Percentiles rank a stretch among this genome's conserved stretches.
Evolutionary conservation across 495 filamentous ascomycete genomes (phyloP).

Genomic region (Cercophora sp.): DNA sequence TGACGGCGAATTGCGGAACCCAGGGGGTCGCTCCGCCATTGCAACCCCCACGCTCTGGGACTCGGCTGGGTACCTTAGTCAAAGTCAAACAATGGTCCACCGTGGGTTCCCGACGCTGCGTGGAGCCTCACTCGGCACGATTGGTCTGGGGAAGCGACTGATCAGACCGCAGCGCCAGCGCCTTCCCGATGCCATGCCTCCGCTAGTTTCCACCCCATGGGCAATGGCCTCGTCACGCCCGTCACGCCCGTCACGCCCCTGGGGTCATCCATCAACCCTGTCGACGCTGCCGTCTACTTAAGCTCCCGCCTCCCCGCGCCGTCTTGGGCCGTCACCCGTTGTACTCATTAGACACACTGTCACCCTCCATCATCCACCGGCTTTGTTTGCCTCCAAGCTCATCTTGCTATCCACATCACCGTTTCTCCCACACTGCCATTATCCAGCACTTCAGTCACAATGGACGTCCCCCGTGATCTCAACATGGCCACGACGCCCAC

Average conservation of each 20-base stretch:
- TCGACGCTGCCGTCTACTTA: conserved; percentile 4
- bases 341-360: not conserved
- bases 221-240: too few species aligned
- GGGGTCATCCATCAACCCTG: not conserved
- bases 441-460: not conserved
- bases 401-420: not conserved
- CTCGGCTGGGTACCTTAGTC: too few species aligned
- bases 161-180: too few species aligned
- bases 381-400: not conserved
- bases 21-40: too few species aligned
- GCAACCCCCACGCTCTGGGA: too few species aligned
- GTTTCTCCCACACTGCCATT: not conserved
- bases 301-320: not conserved
- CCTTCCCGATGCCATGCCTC: too few species aligned
- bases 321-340: not conserved
- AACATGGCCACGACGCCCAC: conserved; percentile 11
- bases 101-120: too few species aligned
- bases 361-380: not conserved
- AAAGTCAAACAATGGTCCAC: too few species aligned
- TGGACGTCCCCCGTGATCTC: not conserved
- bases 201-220: too few species aligned
- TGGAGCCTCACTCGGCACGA: too few species aligned
- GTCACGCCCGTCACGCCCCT: not conserved
- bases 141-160: too few species aligned
- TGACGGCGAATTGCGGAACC: too few species aligned